These are phyloP conservation scores for Smittium culicis DNA, from an alignment of 371 early-diverging fungal species.

Conservation along the genomic window DNA sequence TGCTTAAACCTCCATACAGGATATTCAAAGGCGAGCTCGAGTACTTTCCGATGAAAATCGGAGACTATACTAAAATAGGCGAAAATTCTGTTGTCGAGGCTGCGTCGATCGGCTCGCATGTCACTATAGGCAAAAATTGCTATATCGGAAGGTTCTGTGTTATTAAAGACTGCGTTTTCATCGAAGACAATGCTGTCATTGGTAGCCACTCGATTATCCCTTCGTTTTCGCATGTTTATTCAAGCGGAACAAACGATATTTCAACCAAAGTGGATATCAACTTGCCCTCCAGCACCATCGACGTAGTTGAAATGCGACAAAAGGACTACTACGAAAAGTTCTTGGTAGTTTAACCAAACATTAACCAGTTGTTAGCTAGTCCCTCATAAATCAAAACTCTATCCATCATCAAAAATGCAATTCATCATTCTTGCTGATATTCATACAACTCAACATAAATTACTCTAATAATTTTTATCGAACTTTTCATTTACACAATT, in stretches of 20 bases:
- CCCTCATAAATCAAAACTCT: too few relatives aligned
- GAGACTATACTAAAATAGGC: slow-evolving; percentile 83
- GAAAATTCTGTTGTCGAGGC: slow-evolving; percentile 82
- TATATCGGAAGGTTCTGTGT: slow-evolving; percentile 88
- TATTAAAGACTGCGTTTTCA: slow-evolving; percentile 81
- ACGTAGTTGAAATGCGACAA: slow-evolving; percentile 51
- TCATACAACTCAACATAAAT: too few relatives aligned
- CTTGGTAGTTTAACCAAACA: slow-evolving; percentile 6
- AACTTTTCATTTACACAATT: too few relatives aligned
- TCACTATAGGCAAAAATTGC: slow-evolving; percentile 82
- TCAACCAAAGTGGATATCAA: slow-evolving; percentile 53
- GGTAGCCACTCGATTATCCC: slow-evolving; percentile 85
- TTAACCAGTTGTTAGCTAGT: too few relatives aligned
- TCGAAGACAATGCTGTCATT: slow-evolving; percentile 81
- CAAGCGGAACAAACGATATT: neutral
- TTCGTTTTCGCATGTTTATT: slow-evolving; percentile 52
- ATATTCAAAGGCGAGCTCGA: slow-evolving; percentile 81
- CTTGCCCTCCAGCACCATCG: slow-evolving; percentile 73
- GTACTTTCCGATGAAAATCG: slow-evolving; percentile 92
- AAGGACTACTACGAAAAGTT: slow-evolving; percentile 69
- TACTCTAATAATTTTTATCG: too few relatives aligned
- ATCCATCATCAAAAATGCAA: too few relatives aligned
- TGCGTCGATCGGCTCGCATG: slow-evolving; percentile 78
- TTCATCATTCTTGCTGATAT: too few relatives aligned
- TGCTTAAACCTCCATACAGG: slow-evolving; percentile 88